phyloP scores from a whole-genome alignment of 2,329 filamentous ascomycete species.

The Davidsoniella eucalypti region DNA sequence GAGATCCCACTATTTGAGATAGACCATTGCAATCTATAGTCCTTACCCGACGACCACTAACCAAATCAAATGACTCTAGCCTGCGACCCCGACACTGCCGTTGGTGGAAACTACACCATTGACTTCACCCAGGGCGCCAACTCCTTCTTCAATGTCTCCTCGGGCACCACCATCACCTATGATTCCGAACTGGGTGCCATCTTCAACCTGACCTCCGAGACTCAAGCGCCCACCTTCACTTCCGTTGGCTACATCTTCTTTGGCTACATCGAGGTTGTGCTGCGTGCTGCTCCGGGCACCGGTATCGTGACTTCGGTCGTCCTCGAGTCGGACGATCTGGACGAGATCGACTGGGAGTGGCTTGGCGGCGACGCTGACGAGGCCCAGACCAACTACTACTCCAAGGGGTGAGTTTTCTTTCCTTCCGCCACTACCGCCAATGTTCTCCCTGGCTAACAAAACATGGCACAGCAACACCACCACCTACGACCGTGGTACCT shows the following conservation, averaged over 20 bases:
- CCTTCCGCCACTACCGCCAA: background rate
- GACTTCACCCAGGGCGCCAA: conserved; percentile 66
- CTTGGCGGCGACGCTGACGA: conserved; percentile 57
- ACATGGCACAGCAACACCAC: conserved; percentile 30
- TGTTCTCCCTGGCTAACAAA: conserved; percentile 1
- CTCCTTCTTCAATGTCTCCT: conserved; percentile 30
- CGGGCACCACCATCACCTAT: conserved; percentile 33
- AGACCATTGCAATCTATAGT: background rate
- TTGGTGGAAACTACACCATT: conserved; percentile 45
- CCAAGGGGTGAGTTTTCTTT: conserved; percentile 37
- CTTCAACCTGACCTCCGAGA: conserved; percentile 51
- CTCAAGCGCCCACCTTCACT: conserved; percentile 55
- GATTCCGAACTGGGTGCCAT: conserved; percentile 30
- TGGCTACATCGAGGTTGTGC: conserved; percentile 62
- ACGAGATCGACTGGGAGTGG: conserved; percentile 97
- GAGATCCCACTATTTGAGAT: background rate
- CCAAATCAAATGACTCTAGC: conserved; percentile 19
- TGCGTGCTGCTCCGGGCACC: conserved; percentile 62
- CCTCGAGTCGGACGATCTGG: conserved; percentile 71
- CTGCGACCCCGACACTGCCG: conserved; percentile 61
- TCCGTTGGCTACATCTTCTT: conserved; percentile 92
- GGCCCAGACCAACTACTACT: conserved; percentile 79
- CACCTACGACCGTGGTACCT: conserved; percentile 44
- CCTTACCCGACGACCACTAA: background rate
- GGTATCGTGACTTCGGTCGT: conserved; percentile 86